Percentiles rank a stretch among this genome's conserved stretches.
Evolutionary conservation across 306 rosid genomes (phyloP).

Genomic region (Fragaria iinumae): DNA sequence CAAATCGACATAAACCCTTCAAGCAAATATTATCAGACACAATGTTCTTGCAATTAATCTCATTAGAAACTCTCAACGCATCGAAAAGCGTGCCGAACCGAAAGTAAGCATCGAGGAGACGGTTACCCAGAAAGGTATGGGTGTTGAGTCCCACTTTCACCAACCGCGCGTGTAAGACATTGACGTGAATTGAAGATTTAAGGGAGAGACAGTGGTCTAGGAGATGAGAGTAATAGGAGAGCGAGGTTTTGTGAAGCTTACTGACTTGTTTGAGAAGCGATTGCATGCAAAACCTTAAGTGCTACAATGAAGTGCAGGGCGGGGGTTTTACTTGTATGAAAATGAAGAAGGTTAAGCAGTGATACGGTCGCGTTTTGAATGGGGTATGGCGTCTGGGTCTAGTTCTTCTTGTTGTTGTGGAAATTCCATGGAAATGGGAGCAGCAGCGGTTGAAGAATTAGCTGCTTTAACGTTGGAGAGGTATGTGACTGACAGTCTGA

Average conservation of each 20-base stretch:
- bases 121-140: conserved; percentile 69
- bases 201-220: conserved; percentile 41
- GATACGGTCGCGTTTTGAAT: conserved; percentile 1
- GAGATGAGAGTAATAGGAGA: conserved; percentile 52
- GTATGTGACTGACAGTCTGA: too few species aligned
- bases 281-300: conserved; percentile 47
- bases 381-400: background rate
- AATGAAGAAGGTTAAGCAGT: conserved; percentile 1
- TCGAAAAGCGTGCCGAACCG: conserved; percentile 48
- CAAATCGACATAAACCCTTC: conserved; percentile 49
- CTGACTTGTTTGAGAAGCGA: conserved; percentile 46
- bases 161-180: conserved; percentile 58
- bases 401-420: background rate
- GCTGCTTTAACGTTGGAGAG: too few species aligned
- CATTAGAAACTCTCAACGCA: conserved; percentile 52
- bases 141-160: conserved; percentile 61
- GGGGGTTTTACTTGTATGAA: background rate
- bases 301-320: background rate
- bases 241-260: conserved; percentile 30
- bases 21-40: conserved; percentile 66
- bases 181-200: conserved; percentile 38
- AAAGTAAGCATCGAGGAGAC: conserved; percentile 52
- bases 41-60: conserved; percentile 53
- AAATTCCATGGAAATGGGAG: background rate
- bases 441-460: background rate